Percentiles rank a stretch among this genome's conserved stretches.
Evolutionary conservation across 2,329 filamentous ascomycete genomes (phyloP).

Genomic region (Fusarium nisikadoi): DNA sequence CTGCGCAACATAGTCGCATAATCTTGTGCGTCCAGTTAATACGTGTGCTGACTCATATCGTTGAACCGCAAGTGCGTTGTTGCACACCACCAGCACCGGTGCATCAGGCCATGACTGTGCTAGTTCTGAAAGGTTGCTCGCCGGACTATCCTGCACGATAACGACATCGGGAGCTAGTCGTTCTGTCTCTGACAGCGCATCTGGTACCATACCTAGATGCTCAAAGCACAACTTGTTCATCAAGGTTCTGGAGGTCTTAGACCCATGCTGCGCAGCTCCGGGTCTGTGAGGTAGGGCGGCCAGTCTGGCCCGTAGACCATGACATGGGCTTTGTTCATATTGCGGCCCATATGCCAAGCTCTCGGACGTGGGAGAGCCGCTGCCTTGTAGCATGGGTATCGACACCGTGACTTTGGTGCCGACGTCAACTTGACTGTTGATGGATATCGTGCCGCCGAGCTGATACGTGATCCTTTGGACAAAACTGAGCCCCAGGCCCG

Average conservation of each 20-base stretch:
- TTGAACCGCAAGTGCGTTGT: constrained; percentile 45
- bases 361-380: not conserved
- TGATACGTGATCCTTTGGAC: constrained; percentile 68
- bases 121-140: not conserved
- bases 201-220: constrained; percentile 8
- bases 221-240: constrained; percentile 1
- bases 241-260: not conserved
- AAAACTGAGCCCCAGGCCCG: constrained; percentile 72
- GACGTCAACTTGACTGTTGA: constrained; percentile 56
- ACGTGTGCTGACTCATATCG: constrained; percentile 24
- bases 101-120: not conserved
- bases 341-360: not conserved
- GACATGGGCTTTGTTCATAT: not conserved
- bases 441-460: constrained; percentile 66
- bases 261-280: not conserved
- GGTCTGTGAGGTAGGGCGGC: too few relatives aligned
- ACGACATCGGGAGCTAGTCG: constrained; percentile 38
- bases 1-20: constrained; percentile 52
- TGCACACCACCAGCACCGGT: constrained; percentile 47
- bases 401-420: constrained; percentile 51
- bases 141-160: constrained; percentile 21
- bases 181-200: not conserved
- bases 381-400: constrained; percentile 40
- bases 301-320: not conserved
- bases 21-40: constrained; percentile 10